Evolutionary conservation across 1,284 basidiomycete species (phyloP), one percentile per base, ranked within the genome.

Genomic region (Meripilus lineatus): DNA sequence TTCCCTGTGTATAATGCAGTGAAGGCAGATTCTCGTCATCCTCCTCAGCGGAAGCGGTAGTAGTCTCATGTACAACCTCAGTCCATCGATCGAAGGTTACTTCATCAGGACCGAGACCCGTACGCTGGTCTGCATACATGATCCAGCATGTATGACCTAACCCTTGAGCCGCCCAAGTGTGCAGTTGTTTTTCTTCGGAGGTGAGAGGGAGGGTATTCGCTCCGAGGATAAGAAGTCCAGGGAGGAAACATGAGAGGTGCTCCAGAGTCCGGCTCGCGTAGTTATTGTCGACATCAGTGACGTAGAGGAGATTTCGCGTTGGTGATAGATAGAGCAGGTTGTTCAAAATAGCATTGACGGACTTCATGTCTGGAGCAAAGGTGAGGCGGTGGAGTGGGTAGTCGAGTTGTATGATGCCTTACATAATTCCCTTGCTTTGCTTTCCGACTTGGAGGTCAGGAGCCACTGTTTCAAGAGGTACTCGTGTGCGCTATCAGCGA

Each of bases 171-270:
- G 79, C 84, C 78, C 78, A 83, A 42, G 73, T 56, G 54, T 87
- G 83, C 22, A 78, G 52, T 28, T 79, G 66, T 51, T 47, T 38
- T 44, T 59, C 32, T 58, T 58, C 34, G 22, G 63, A 54, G 25
- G 71, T 65, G 46, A 72, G 70, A 21, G 76, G 75, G 42, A 88
- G 70, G 1, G 74, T 74, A 42, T 79, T 72, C 1, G 67, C 81
- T 42, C 87, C 86, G 14, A 89, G 72, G 1, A 85, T 84, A 45
- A 89, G 69, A n/a, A 89, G 63, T 14, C 84, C 87, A 0, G 84
- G 83, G 38, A 88, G 69, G 69, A 89, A 89, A 63, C 87, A 89
- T 8, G 85, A 80, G 40, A 89, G 68, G 55, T 89, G 86, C 52
- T 89, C 86, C 44, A 88, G 79, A 15, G 57, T 62, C 53, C 83